Evolutionary conservation across 1,284 basidiomycete species (phyloP).

Genomic region (Heimioporus retisporus): DNA sequence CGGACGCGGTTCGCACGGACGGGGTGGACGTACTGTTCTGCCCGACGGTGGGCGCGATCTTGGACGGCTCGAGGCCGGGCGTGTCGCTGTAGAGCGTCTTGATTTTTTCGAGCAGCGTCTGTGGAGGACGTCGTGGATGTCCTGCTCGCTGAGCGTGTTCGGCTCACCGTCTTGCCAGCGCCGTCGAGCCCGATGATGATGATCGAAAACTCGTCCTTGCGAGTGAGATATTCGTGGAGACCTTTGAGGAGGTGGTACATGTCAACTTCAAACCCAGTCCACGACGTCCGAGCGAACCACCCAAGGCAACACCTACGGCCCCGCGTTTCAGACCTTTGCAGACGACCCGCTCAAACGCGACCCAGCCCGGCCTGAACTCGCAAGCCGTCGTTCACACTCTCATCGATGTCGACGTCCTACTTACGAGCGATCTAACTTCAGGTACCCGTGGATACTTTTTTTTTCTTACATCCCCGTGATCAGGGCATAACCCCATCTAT

Average conservation of each 20-base stretch:
- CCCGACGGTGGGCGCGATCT: conserved; percentile 94
- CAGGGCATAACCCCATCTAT: no score
- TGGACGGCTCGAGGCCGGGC: conserved; percentile 87
- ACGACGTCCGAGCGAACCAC: no score
- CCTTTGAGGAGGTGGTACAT: conserved; percentile 96
- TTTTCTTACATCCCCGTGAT: no score
- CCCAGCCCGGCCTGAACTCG: no score
- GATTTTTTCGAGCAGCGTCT: conserved; percentile 94
- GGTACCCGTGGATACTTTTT: no score
- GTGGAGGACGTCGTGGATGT: neutral
- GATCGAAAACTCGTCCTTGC: conserved; percentile 95
- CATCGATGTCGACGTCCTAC: no score
- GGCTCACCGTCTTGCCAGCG: conserved; percentile 89
- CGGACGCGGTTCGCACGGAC: neutral
- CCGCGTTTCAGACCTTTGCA: no score
- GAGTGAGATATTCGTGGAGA: conserved; percentile 88
- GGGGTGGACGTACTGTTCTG: conserved; percentile 84
- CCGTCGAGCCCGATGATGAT: conserved; percentile 92
- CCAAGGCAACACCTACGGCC: no score
- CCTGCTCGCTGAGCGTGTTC: no score
- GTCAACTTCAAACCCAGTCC: neutral
- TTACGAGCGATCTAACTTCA: no score
- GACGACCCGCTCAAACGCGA: no score
- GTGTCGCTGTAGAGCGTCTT: conserved; percentile 91
- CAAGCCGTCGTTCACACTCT: no score